Conservation (phyloP, 495 filamentous ascomycete species). For the Neurospora sp. region DNA sequence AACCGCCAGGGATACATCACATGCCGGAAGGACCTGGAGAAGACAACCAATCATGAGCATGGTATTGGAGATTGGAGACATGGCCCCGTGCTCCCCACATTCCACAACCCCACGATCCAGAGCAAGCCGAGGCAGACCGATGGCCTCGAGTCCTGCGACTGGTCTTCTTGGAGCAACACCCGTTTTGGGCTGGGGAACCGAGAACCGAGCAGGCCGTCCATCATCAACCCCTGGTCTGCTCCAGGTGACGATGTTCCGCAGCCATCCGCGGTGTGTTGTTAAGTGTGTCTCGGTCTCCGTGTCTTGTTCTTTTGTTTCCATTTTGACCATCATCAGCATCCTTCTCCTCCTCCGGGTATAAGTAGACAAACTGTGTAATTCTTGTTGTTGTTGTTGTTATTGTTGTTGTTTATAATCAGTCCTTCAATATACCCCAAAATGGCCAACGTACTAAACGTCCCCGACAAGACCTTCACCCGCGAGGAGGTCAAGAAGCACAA, state of each 20-base stretch:
- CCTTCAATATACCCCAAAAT: not conserved
- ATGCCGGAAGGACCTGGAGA: not conserved
- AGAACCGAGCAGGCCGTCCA: not conserved
- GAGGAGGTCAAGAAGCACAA: conserved; percentile 73
- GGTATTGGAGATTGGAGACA: not conserved
- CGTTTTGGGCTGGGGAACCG: not conserved
- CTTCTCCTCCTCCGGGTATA: not conserved
- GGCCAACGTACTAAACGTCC: conserved; percentile 7
- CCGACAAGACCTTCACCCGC: conserved; percentile 52
- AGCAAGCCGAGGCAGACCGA: not conserved
- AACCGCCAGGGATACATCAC: not conserved
- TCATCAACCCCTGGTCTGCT: not conserved
- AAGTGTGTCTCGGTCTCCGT: not conserved
- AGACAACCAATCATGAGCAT: not conserved
- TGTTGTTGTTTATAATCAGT: not conserved
- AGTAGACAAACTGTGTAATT: not conserved
- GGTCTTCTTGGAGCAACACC: not conserved
- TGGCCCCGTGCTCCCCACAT: not conserved
- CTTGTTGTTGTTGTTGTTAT: not conserved
- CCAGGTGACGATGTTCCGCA: not conserved
- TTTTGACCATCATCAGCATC: not conserved
- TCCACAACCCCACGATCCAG: not conserved
- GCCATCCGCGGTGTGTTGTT: not conserved
- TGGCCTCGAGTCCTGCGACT: not conserved
- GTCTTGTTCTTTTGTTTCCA: not conserved